Conservation (phyloP, 2,329 filamentous ascomycete genomes). For the Domatiomyces catenatus region DNA sequence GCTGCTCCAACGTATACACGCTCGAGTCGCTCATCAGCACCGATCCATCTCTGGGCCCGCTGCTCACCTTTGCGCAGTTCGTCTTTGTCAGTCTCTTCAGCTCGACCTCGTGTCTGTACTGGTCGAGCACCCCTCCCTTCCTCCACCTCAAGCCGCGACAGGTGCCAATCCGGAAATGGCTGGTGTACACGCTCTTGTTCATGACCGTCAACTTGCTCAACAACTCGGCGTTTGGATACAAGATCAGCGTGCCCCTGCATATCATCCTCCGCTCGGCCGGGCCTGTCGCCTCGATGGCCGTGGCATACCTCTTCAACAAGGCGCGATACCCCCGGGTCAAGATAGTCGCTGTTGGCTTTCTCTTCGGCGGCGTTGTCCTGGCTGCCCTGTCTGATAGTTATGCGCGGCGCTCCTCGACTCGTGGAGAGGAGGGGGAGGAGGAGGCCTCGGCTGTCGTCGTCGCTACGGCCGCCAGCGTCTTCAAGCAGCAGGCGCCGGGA, state of each 20-base stretch:
- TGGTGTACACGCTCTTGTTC: constrained; percentile 78
- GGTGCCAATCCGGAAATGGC: constrained; percentile 72
- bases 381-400: constrained; percentile 82
- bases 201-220: constrained; percentile 91
- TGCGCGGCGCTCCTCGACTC: constrained; percentile 22
- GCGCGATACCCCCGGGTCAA: constrained; percentile 72
- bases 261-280: constrained; percentile 93
- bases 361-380: constrained; percentile 73
- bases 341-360: constrained; percentile 60
- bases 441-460: constrained; percentile 23
- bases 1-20: constrained; percentile 92
- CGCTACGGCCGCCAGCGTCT: constrained; percentile 18
- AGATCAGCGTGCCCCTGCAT: constrained; percentile 89
- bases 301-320: constrained; percentile 65
- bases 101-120: not conserved
- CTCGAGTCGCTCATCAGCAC: constrained; percentile 87
- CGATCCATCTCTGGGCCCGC: constrained; percentile 68
- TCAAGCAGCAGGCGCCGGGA: constrained; percentile 40
- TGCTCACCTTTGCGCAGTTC: constrained; percentile 82
- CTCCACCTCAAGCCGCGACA: constrained; percentile 62
- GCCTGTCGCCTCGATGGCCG: constrained; percentile 85
- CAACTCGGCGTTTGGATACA: constrained; percentile 94
- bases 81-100: constrained; percentile 66
- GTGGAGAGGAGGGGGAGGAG: constrained; percentile 43
- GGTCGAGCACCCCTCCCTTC: constrained; percentile 37